Evolutionary conservation across 345 rosid genomes (phyloP), one percentile per base, ranked within the genome.

Genomic region (Moringa oleifera): DNA sequence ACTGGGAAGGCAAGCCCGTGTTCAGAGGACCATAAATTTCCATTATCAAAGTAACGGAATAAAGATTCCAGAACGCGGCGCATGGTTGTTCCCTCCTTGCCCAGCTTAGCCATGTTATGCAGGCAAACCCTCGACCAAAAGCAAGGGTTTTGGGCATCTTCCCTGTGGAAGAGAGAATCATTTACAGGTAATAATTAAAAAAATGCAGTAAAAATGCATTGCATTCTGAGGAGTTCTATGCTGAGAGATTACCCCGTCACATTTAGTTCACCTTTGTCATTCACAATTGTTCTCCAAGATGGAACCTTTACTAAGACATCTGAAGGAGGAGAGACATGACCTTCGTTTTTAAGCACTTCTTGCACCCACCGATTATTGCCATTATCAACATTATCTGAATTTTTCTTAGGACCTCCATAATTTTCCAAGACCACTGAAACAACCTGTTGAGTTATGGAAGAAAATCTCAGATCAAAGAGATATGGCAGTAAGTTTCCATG

Each of bases 121-220:
- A 95, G 76, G 80, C 99, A 91, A 75, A 85, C 84, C 67, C 82
- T 80, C 60, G 99, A 85, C 99, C 99, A 95, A 81, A 95, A 91
- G 81, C 81, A 64, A 59, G 96, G 97, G 78, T 85, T 71, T 65
- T 71, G 68, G 21, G 84, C 80, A 75, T 85, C 88, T 83, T 89
- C 91, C 68, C 97, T 89, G 83, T 33, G 62, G 51, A 46, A 71
- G 21, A 41, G 56, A 61, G 72, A 20, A 31, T 51, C 57, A 59
- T 23, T 64, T 18, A 13, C 57, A 25, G 57, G 54, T 55, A 41
- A 67, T 55, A 68, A 17, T 23, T 41, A 61, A 63, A 23, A 25
- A n/a, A n/a, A 46, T 22, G 11, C 5, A 59, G 56, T 20, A 68
- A 46, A 50, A 23, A 24, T 37, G 47, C 55, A 28, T 28, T 59